Evolutionary conservation across 2,329 filamentous ascomycete genomes (phyloP).

Genomic region (Fulvia fulva): DNA sequence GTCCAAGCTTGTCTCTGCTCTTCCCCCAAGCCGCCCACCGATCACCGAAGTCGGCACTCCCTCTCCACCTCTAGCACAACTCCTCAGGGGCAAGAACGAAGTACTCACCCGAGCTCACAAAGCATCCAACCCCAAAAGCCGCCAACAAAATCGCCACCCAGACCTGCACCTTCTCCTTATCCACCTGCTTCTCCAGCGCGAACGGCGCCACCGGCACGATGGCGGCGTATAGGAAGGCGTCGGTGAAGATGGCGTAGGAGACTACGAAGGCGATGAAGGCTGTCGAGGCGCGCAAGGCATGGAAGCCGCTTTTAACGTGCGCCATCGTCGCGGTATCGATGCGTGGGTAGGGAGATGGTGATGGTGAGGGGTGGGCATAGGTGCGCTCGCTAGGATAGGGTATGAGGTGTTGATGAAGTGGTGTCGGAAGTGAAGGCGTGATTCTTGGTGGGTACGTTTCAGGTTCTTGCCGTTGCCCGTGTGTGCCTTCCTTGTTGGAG

Average conservation of each 20-base stretch:
- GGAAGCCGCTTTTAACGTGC: background rate
- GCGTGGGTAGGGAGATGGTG: background rate
- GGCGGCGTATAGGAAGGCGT: constrained; percentile 19
- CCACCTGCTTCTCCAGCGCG: constrained; percentile 7
- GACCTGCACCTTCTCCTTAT: constrained; percentile 48
- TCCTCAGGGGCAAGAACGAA: too few species aligned
- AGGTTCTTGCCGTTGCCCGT: background rate
- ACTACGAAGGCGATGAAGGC: constrained; percentile 15
- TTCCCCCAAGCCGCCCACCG: background rate
- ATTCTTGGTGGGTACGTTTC: background rate
- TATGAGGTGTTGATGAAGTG: background rate
- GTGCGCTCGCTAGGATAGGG: background rate
- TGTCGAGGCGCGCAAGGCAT: constrained; percentile 8
- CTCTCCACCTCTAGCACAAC: too few species aligned
- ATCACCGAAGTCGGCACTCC: too few species aligned
- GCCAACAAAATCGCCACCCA: constrained; percentile 67
- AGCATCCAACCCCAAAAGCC: constrained; percentile 61
- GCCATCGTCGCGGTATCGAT: background rate
- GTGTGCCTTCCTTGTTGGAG: too few species aligned
- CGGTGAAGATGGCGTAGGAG: constrained; percentile 18
- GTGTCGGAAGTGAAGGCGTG: background rate
- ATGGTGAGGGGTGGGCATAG: too few species aligned
- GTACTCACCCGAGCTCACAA: constrained; percentile 43
- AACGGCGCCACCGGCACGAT: constrained; percentile 15
- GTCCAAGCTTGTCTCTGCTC: background rate